These are phyloP conservation scores for Rhizophora mangle DNA, from an alignment of 345 rosid species.

Conservation along the genomic window DNA sequence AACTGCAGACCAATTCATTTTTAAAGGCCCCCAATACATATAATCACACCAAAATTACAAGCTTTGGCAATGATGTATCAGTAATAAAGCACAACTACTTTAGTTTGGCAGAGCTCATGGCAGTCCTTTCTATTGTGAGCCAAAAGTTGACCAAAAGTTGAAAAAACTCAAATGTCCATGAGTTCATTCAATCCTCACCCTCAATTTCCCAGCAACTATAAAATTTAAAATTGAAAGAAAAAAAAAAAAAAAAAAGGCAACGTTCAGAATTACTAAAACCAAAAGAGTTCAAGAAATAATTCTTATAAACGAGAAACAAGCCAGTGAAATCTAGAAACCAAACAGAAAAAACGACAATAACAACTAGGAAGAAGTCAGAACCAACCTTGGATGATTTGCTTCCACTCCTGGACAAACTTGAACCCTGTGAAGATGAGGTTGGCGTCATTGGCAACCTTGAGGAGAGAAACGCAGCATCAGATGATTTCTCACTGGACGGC, in stretches of 20 bases:
- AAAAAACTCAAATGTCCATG: neutral
- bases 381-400: conserved; percentile 91
- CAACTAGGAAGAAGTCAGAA: neutral
- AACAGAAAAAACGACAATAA: neutral
- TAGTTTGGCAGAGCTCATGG: neutral
- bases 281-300: too few relatives aligned
- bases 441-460: conserved; percentile 84
- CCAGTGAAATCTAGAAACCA: neutral
- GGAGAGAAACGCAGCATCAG: conserved; percentile 80
- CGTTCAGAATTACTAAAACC: too few relatives aligned
- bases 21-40: neutral
- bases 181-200: neutral
- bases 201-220: too few relatives aligned
- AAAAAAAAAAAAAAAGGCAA: too few relatives aligned
- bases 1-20: neutral
- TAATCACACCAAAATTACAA: conserved; percentile 1
- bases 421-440: conserved; percentile 68
- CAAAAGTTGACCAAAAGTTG: neutral
- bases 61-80: neutral
- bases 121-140: neutral
- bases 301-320: too few relatives aligned
- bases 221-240: too few relatives aligned
- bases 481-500: conserved; percentile 54
- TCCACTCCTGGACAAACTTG: conserved; percentile 56
- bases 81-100: neutral